A percentile compares a stretch with the other conserved stretches of the same genome.
Evolutionary conservation across 441 rosid genomes (phyloP).

Genomic region (Melastoma candidum): DNA sequence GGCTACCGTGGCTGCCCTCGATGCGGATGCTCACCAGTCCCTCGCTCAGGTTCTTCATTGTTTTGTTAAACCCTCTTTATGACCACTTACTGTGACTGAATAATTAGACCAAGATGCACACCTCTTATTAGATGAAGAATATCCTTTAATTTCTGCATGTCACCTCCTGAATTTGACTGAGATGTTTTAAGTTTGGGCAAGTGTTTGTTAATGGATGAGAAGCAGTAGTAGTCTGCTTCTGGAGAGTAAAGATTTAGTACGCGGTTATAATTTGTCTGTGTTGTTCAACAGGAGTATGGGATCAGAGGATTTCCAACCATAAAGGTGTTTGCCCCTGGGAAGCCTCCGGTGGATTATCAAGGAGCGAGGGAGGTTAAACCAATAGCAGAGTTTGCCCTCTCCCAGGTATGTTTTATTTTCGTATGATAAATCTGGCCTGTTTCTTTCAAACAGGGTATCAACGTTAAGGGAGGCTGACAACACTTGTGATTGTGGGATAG

Average conservation of each 20-base stretch:
- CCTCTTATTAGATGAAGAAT: too few relatives aligned
- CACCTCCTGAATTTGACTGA: too few relatives aligned
- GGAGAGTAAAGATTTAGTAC: neutral
- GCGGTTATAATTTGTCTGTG: slow-evolving; percentile 13
- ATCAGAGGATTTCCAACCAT: slow-evolving; percentile 91
- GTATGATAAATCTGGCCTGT: neutral
- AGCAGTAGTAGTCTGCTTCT: too few relatives aligned
- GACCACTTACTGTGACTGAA: too few relatives aligned
- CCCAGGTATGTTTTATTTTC: slow-evolving; percentile 50
- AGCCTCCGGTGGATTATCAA: slow-evolving; percentile 85
- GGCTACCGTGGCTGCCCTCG: slow-evolving; percentile 92
- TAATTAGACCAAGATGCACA: too few relatives aligned
- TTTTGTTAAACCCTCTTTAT: too few relatives aligned
- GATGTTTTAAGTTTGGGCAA: too few relatives aligned
- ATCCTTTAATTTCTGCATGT: too few relatives aligned
- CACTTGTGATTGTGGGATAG: neutral
- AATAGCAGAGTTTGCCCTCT: slow-evolving; percentile 72
- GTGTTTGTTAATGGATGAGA: too few relatives aligned
- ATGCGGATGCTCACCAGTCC: slow-evolving; percentile 90
- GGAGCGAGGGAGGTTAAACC: slow-evolving; percentile 96
- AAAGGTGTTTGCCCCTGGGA: slow-evolving; percentile 87
- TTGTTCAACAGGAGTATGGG: slow-evolving; percentile 64
- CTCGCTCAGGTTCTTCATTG: slow-evolving; percentile 69
- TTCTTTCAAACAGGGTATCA: neutral
- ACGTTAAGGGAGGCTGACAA: neutral